Evolutionary conservation across 495 filamentous ascomycete genomes (phyloP), one percentile per base, ranked within the genome.

Genomic region (Rhypophila decipiens): DNA sequence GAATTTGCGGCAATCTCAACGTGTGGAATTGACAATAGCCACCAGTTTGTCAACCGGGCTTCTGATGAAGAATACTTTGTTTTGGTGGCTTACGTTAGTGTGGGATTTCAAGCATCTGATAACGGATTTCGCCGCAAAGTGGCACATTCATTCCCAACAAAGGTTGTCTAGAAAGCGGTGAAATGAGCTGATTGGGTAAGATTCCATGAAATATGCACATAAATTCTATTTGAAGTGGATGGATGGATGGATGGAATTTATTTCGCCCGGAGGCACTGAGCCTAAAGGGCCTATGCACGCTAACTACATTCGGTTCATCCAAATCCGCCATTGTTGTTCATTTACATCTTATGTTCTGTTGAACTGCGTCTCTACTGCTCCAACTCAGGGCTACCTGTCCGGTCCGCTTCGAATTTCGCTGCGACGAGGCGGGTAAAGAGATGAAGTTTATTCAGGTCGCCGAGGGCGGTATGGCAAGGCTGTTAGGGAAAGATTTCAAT

Each of bases 381-480:
- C 17, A 21, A 19, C 5, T 33, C 24, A 44, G 31, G 42, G 42
- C 20, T 10, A 44, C 12, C 22, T 23, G 42, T 9, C 42, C 42
- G 17, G 23, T 44, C 27, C 42, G 24, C 29, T 44, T 44, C 42
- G 42, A 44, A 44, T 44, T 44, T 35, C 42, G 34, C 20, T 44
- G 42, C 42, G 24, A 34, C 9, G 42, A 35, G 18, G 24, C 10
- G 12, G 3, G 7, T 15, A 15, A 34, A 31, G 42, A 33, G 29
- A 5, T 44, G 29, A 44, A 44, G 24, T 44, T 44, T 15, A 44
- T 35, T 29, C 40, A 42, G n/a, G n/a, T n/a, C n/a, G n/a, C n/a
- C 18, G 36, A 39, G 36, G 36, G 27, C 27, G 27, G 27, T 31
- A 39, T 7, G 36, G 36, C 36, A 17, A 39, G 36, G n/a, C 7